phyloP scores from a whole-genome alignment of 1,139 yeast genomes.

The Kluyveromyces sp. region DNA sequence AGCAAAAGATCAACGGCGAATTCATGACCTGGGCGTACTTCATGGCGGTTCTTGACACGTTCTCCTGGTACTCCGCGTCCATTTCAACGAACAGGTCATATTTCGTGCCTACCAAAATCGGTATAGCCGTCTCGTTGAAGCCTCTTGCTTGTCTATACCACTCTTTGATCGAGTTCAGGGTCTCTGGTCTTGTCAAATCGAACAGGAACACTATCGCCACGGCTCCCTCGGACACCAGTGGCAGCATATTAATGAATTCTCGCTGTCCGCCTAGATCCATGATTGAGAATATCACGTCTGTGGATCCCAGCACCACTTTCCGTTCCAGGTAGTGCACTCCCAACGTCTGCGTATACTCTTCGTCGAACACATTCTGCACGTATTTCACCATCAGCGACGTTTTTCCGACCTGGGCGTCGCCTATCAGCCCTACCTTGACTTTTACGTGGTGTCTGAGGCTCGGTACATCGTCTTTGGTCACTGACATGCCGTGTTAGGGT shows the following conservation, averaged over 20 bases:
- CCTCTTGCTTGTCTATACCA: slow-evolving; percentile 96
- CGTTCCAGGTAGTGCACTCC: slow-evolving; percentile 97
- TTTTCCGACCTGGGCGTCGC: slow-evolving; percentile 98
- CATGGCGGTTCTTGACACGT: slow-evolving; percentile 78
- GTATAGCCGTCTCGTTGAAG: slow-evolving; percentile 85
- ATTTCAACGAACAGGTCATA: slow-evolving; percentile 82
- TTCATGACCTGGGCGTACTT: slow-evolving; percentile 88
- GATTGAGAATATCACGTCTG: slow-evolving; percentile 84
- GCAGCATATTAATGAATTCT: slow-evolving; percentile 94
- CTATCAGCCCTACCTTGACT: slow-evolving; percentile 85
- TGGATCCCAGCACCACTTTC: slow-evolving; percentile 75
- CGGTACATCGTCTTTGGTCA: slow-evolving; percentile 8
- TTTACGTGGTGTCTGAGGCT: slow-evolving; percentile 48
- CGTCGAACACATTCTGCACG: slow-evolving; percentile 90
- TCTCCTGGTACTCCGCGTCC: slow-evolving; percentile 75
- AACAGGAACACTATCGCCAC: slow-evolving; percentile 90
- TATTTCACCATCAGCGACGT: slow-evolving; percentile 96
- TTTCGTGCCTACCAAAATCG: slow-evolving; percentile 89
- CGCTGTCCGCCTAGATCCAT: slow-evolving; percentile 98
- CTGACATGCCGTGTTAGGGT: background rate
- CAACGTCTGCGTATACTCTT: slow-evolving; percentile 84
- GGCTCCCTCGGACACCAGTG: slow-evolving; percentile 88
- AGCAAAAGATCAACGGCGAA: slow-evolving; percentile 83
- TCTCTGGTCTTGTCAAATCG: slow-evolving; percentile 82
- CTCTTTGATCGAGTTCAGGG: slow-evolving; percentile 80